phyloP scores from a whole-genome alignment of 2,329 filamentous ascomycete genomes.

The Alternaria sp. region DNA sequence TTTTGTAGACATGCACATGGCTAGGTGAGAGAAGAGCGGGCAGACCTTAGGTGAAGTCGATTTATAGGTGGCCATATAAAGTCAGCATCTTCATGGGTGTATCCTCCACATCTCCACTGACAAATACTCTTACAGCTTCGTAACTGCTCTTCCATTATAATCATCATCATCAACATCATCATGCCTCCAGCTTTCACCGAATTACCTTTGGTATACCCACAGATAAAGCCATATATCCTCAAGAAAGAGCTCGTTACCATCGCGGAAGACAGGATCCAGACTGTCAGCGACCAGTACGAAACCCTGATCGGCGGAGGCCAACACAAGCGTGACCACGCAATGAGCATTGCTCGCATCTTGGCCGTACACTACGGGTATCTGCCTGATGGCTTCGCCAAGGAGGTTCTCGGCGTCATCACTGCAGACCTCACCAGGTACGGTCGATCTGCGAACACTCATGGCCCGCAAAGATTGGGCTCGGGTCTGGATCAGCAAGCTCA shows the following conservation, averaged over 20 bases:
- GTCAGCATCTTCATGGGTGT: neutral
- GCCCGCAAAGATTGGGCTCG: no score
- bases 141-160: no score
- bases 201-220: neutral
- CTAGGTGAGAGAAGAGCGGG: neutral
- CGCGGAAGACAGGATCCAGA: neutral
- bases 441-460: no score
- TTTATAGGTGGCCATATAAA: neutral
- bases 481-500: neutral
- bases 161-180: neutral
- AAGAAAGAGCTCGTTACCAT: no score
- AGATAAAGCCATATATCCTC: no score
- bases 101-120: neutral
- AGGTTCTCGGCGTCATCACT: no score
- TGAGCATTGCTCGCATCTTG: no score
- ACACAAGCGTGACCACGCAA: no score
- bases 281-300: neutral
- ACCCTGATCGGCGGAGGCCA: neutral
- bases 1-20: neutral
- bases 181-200: neutral
- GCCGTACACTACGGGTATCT: no score
- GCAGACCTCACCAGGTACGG: neutral
- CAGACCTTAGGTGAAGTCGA: neutral
- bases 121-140: neutral
- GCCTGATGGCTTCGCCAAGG: no score